phyloP scores from a whole-genome alignment of 495 filamentous ascomycete genomes.

The Aspergillus biplanus region DNA sequence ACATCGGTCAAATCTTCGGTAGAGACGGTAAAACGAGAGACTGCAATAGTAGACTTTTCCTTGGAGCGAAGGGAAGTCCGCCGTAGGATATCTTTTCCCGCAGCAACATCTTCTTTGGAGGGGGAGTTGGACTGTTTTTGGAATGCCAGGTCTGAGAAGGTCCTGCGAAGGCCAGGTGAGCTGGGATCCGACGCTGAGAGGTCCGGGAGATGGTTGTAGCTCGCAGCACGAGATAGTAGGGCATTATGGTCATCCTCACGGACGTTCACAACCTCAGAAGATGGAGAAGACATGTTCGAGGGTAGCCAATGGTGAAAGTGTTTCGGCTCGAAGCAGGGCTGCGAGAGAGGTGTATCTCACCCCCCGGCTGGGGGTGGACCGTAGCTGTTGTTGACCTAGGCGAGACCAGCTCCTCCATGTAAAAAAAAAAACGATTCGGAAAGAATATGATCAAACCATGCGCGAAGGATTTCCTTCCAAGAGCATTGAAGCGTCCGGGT shows the following conservation, averaged over 20 bases:
- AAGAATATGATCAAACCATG: constrained; percentile 32
- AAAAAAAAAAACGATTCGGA: constrained; percentile 25
- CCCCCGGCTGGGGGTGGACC: constrained; percentile 26
- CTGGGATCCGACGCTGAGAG: constrained; percentile 27
- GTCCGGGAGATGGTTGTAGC: constrained; percentile 47
- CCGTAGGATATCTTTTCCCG: constrained; percentile 51
- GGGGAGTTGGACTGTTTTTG: constrained; percentile 40
- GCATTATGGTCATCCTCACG: constrained; percentile 34
- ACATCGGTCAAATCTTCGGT: constrained; percentile 41
- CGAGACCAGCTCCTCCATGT: constrained; percentile 50
- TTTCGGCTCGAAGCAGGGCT: constrained; percentile 18
- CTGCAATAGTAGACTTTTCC: constrained; percentile 36
- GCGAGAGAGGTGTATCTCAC: constrained; percentile 36
- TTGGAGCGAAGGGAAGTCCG: constrained; percentile 49
- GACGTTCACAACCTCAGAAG: constrained; percentile 28
- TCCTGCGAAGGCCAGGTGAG: constrained; percentile 43
- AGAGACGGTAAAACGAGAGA: constrained; percentile 45
- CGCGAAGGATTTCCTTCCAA: constrained; percentile 9
- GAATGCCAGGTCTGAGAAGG: constrained; percentile 47
- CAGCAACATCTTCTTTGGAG: constrained; percentile 48
- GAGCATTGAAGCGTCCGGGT: constrained; percentile 18
- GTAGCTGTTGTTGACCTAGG: constrained; percentile 33
- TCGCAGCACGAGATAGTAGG: constrained; percentile 43
- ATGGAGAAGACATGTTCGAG: constrained; percentile 42
- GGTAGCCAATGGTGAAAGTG: constrained; percentile 23